Percentiles rank a stretch among this genome's conserved stretches.
Evolutionary conservation across 129 eudicot genomes (phyloP).

Genomic region (Artemisia argyi): DNA sequence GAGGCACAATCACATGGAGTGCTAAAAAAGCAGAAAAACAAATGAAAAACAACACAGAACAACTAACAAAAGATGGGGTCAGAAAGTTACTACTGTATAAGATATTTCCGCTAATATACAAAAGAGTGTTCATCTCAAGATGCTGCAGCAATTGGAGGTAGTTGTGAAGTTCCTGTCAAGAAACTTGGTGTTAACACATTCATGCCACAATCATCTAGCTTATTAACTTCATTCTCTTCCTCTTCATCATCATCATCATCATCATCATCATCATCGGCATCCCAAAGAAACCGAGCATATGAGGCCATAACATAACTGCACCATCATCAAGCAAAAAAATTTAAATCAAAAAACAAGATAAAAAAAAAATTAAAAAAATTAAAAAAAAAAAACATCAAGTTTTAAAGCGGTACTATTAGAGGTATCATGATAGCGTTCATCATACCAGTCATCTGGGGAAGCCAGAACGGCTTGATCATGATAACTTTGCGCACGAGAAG

Average conservation of each 20-base stretch:
- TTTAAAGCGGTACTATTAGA: too few relatives aligned
- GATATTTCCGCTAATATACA: constrained; percentile 35
- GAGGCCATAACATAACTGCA: constrained; percentile 60
- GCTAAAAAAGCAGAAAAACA: constrained; percentile 23
- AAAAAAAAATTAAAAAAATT: too few relatives aligned
- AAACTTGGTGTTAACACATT: constrained; percentile 25
- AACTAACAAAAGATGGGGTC: constrained; percentile 34
- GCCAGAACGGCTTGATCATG: constrained; percentile 66
- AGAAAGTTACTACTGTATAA: constrained; percentile 35
- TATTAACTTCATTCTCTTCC: constrained; percentile 8
- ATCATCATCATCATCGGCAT: constrained; percentile 46
- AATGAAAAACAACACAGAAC: constrained; percentile 14
- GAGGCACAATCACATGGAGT: constrained; percentile 16
- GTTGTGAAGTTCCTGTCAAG: constrained; percentile 35
- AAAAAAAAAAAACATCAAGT: too few relatives aligned
- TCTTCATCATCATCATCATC: constrained; percentile 47
- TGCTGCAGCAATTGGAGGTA: constrained; percentile 53
- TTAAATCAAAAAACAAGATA: not conserved
- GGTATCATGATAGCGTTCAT: not conserved
- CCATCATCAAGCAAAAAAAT: not conserved
- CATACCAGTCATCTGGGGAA: constrained; percentile 63
- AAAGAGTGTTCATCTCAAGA: constrained; percentile 37
- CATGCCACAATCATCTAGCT: constrained; percentile 17
- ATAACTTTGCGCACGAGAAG: constrained; percentile 48
- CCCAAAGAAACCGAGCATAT: constrained; percentile 68